Percentiles rank a stretch among this genome's conserved stretches.
Evolutionary conservation across 2,329 filamentous ascomycete genomes (phyloP).

Genomic region (Byssochlamys sp.): DNA sequence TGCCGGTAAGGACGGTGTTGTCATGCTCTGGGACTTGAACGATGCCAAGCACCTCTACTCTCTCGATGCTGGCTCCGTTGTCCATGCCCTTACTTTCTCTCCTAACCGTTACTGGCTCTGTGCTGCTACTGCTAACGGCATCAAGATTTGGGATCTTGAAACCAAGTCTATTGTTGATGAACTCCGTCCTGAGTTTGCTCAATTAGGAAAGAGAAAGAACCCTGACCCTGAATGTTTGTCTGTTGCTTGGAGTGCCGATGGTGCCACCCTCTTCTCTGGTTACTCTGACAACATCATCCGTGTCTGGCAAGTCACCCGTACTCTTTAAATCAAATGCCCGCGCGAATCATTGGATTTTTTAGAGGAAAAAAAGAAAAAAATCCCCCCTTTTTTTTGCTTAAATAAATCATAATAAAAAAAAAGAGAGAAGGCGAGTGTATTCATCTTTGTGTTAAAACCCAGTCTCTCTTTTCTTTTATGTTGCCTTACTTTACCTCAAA

Average conservation of each 20-base stretch:
- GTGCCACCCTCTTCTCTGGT: conserved; percentile 97
- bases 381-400: too few relatives aligned
- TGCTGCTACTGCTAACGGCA: conserved; percentile 90
- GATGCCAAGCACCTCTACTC: conserved; percentile 99
- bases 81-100: conserved; percentile 99
- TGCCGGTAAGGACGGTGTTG: conserved; percentile 98
- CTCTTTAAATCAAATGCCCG: too few relatives aligned
- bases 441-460: too few relatives aligned
- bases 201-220: conserved; percentile 97
- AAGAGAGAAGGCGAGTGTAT: too few relatives aligned
- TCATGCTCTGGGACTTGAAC: conserved; percentile 99
- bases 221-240: conserved; percentile 95
- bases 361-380: too few relatives aligned
- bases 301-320: too few relatives aligned
- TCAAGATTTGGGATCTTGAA: conserved; percentile 99
- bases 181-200: conserved; percentile 95
- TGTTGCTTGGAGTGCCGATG: conserved; percentile 94
- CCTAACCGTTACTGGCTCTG: conserved; percentile 99
- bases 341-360: too few relatives aligned
- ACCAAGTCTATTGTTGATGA: conserved; percentile 99
- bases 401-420: too few relatives aligned
- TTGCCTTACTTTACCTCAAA: too few relatives aligned
- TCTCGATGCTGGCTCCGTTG: conserved; percentile 97
- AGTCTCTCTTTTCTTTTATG: too few relatives aligned
- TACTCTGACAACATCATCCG: conserved; percentile 99